Evolutionary conservation across 768 basidiomycete species (phyloP).

Genomic region (Hemileccinum impolitum): DNA sequence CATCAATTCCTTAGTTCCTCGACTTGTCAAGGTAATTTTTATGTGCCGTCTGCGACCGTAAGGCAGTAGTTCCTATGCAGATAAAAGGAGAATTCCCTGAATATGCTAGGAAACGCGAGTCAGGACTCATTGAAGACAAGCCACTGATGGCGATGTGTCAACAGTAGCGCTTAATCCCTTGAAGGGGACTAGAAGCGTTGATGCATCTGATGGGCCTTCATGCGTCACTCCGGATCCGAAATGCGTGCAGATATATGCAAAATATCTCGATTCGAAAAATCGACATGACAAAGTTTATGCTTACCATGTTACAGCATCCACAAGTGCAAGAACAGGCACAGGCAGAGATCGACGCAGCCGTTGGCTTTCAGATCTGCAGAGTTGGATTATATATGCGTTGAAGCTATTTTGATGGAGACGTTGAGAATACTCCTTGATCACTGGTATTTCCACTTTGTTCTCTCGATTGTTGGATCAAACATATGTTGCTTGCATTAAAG

Average conservation of each 20-base stretch:
- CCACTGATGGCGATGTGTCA: slow-evolving; percentile 7
- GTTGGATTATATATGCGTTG: slow-evolving; percentile 26
- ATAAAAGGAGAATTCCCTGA: slow-evolving; percentile 20
- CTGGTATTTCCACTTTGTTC: not conserved
- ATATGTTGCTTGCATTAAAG: too few relatives aligned
- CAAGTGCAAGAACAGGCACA: slow-evolving; percentile 31
- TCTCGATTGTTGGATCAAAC: slow-evolving; percentile 12
- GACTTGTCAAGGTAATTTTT: slow-evolving; percentile 24
- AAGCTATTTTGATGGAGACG: slow-evolving; percentile 29
- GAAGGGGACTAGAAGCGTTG: not conserved
- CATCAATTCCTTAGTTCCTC: slow-evolving; percentile 14
- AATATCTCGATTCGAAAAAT: not conserved
- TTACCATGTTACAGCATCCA: slow-evolving; percentile 32
- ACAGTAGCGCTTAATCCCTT: slow-evolving; percentile 15
- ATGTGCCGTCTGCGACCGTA: slow-evolving; percentile 25
- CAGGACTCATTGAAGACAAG: slow-evolving; percentile 3
- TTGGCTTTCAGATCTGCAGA: slow-evolving; percentile 29
- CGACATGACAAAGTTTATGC: slow-evolving; percentile 24
- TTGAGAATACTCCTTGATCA: slow-evolving; percentile 28
- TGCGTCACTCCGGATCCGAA: slow-evolving; percentile 1
- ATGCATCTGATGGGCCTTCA: too few relatives aligned
- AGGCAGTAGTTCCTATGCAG: slow-evolving; percentile 8
- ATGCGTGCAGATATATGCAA: not conserved
- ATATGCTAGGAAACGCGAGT: slow-evolving; percentile 4
- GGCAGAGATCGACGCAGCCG: slow-evolving; percentile 27